Base-by-base conservation (phyloP, 2,329 filamentous ascomycete species). In the Zasmidium citrigriseum region DNA sequence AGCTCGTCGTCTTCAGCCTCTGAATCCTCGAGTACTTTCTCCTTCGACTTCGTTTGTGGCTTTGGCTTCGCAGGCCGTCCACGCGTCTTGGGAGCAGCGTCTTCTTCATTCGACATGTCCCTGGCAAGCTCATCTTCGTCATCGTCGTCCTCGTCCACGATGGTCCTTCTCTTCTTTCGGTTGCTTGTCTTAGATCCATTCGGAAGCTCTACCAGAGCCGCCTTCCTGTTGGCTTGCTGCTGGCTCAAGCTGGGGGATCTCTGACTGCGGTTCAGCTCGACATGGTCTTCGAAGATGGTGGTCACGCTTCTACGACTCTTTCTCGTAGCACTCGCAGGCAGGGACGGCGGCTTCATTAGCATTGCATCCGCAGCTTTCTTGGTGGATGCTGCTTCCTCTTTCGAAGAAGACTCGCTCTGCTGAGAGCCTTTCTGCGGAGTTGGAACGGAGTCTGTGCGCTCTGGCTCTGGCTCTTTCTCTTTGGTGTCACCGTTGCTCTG, bases 201-300 rank as follows among this genome's bases (percentile, higher is more conserved):
- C 23, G 60, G 46, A 14, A 64, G 21, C 24, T 67, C 63, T 24
- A 52, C 34, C 10, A 66, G 52, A 20, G 61, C 62, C 10, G 61
- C 58, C 51, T 67, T 60, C n/a, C 71, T 63, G 10, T 54, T 62
- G n/a, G 68, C 69, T 56, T 73, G 71, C 56, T 72, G 70, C 48
- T 73, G 70, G 52, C 66, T 68, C 11, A 73, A 64, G 44, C 46
- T 71, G n/a, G 65, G 68, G 3, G 61, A 65, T 22, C 54, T 62
- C 44, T 65, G 63, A 14, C 62, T 57, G 45, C 51, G 57, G n/a
- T 20, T 27, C 22, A 66, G 57, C 16, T 65, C 64, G 14, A 72
- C 59, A 48, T 71, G 69, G 38, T 74, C 72, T 57, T 74, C 72
- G 48, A 69, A 73, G 48, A 73, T 72, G 7, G 72, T 73, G 0